Percentiles rank a stretch among this genome's conserved stretches.
Evolutionary conservation across 23 red algal genomes (phyloP).

Genomic region (Gracilaria gracilis): DNA sequence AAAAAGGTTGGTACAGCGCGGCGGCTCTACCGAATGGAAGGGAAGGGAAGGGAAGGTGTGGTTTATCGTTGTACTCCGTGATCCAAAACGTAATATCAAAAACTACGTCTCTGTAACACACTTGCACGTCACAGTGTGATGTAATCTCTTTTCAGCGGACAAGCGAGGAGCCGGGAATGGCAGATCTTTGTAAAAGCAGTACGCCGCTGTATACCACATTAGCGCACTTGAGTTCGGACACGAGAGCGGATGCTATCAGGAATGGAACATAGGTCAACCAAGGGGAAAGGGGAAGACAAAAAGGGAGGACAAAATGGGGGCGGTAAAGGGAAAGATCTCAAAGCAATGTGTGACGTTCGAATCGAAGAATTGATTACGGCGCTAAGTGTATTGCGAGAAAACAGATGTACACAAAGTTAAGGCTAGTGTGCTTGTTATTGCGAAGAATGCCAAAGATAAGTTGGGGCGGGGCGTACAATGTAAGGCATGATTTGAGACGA

Average conservation of each 20-base stretch:
- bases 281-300: background rate
- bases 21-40: no score
- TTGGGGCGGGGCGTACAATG: conserved; percentile 36
- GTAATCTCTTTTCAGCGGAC: background rate
- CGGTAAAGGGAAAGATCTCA: background rate
- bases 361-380: background rate
- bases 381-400: conserved; percentile 33
- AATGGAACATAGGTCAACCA: background rate
- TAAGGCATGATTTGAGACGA: background rate
- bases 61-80: conserved; percentile 3
- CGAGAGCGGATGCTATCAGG: background rate
- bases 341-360: conserved; percentile 27
- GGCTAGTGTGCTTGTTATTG: conserved; percentile 17
- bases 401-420: conserved; percentile 43
- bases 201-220: background rate
- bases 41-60: no score
- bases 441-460: conserved; percentile 21
- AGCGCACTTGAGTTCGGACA: background rate
- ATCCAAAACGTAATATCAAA: conserved; percentile 24
- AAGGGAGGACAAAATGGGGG: background rate
- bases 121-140: background rate
- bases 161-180: background rate
- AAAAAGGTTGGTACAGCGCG: no score
- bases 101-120: conserved; percentile 7
- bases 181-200: background rate